These are phyloP conservation scores for Chaetomium fimeti DNA, from an alignment of 495 filamentous ascomycete genomes.

Conservation along the genomic window DNA sequence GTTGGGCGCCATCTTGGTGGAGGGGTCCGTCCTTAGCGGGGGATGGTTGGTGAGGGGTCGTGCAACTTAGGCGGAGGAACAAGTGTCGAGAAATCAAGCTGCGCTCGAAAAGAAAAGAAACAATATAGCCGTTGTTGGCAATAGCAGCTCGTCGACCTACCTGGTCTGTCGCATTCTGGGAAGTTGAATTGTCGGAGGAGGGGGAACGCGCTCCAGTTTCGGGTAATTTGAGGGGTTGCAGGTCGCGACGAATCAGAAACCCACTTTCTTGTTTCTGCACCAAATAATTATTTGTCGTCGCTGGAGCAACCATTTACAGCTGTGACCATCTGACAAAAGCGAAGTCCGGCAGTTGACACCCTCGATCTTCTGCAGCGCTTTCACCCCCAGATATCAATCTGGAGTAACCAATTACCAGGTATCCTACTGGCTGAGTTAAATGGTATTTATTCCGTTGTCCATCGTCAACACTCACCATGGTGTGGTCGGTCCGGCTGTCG, in stretches of 20 bases:
- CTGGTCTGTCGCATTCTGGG: background rate
- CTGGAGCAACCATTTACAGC: constrained; percentile 29
- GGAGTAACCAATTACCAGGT: too few species aligned
- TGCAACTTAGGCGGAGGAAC: background rate
- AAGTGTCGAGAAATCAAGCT: background rate
- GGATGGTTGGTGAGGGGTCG: background rate
- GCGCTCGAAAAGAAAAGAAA: background rate
- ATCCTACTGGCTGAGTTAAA: too few species aligned
- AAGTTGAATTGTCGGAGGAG: background rate
- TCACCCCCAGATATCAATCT: background rate
- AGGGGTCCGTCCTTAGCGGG: constrained; percentile 1
- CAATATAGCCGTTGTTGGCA: background rate
- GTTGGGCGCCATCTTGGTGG: constrained; percentile 46
- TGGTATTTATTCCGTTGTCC: too few species aligned
- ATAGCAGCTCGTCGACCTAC: constrained; percentile 1
- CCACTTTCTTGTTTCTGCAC: constrained; percentile 20
- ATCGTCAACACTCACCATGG: too few species aligned
- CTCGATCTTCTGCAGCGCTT: background rate
- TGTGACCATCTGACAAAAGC: constrained; percentile 20
- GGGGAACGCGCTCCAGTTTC: constrained; percentile 5
- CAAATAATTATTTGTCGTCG: constrained; percentile 27
- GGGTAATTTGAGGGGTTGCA: constrained; percentile 23
- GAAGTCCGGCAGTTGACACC: background rate
- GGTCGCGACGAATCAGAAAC: constrained; percentile 16
- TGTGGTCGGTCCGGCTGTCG: too few species aligned